Percentiles rank a stretch among this genome's conserved stretches.
phyloP scores from a whole-genome alignment of 192 early-diverging fungal species.

The Borealophlyctis nickersoniae region DNA sequence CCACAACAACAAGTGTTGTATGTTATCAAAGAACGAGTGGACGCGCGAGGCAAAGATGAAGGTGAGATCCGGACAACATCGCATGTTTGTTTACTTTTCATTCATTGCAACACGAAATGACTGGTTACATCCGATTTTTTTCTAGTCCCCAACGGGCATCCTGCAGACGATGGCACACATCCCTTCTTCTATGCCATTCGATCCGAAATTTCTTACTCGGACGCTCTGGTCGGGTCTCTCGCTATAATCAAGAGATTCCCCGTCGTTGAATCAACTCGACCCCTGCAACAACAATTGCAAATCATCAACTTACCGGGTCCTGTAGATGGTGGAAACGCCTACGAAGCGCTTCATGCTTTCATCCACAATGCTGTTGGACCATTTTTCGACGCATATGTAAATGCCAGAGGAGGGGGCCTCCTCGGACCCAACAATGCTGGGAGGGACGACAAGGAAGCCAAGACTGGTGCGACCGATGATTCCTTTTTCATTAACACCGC shows the following conservation, averaged over 20 bases:
- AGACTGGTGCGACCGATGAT: slow-evolving; percentile 72
- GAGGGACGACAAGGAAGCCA: slow-evolving; percentile 64
- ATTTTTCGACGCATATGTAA: slow-evolving; percentile 92
- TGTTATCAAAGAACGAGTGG: slow-evolving; percentile 72
- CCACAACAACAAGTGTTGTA: slow-evolving; percentile 67
- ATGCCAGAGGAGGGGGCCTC: slow-evolving; percentile 52
- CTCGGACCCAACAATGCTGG: not conserved
- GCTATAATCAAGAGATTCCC: slow-evolving; percentile 41
- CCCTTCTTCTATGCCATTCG: slow-evolving; percentile 14
- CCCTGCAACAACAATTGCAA: slow-evolving; percentile 79
- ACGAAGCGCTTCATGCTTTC: slow-evolving; percentile 86
- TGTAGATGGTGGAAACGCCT: slow-evolving; percentile 59
- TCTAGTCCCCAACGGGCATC: not conserved
- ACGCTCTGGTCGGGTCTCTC: slow-evolving; percentile 20
- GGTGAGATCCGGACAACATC: too few species aligned
- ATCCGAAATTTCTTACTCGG: slow-evolving; percentile 26
- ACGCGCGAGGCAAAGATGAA: slow-evolving; percentile 35
- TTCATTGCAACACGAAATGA: not conserved
- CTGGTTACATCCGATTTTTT: not conserved
- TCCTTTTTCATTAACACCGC: too few species aligned
- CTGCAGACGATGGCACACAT: not conserved
- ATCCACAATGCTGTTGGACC: slow-evolving; percentile 92
- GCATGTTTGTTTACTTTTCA: not conserved
- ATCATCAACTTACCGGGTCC: slow-evolving; percentile 88
- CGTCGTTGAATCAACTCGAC: slow-evolving; percentile 62